Evolutionary conservation across 768 basidiomycete genomes (phyloP).

Genomic region (Xerocomellus chrysenteron): DNA sequence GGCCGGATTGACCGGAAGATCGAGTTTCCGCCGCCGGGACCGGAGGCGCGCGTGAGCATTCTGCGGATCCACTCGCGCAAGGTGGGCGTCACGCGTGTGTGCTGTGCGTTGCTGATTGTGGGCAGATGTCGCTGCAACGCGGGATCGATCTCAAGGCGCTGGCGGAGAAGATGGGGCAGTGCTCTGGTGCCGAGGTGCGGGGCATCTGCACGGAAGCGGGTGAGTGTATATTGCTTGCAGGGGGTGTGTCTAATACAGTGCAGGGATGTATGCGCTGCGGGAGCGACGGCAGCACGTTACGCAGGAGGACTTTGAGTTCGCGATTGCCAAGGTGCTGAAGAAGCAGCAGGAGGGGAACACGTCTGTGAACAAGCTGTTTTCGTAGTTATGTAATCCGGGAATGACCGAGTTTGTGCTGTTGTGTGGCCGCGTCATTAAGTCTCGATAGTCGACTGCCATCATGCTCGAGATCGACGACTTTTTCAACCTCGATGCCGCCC

Average conservation of each 20-base stretch:
- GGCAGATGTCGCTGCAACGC: slow-evolving; percentile 93
- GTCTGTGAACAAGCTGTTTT: slow-evolving; percentile 92
- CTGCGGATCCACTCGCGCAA: slow-evolving; percentile 96
- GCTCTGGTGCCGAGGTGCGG: slow-evolving; percentile 95
- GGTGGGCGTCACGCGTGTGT: slow-evolving; percentile 35
- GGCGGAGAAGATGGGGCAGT: slow-evolving; percentile 99
- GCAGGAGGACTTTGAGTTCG: slow-evolving; percentile 98
- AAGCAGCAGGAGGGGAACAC: slow-evolving; percentile 96
- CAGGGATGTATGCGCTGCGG: slow-evolving; percentile 94
- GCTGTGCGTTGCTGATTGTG: not conserved
- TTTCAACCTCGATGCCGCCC: slow-evolving; percentile 63
- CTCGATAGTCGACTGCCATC: too few relatives aligned
- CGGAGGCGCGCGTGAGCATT: slow-evolving; percentile 96
- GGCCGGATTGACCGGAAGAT: slow-evolving; percentile 98
- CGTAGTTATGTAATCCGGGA: slow-evolving; percentile 29
- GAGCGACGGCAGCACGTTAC: slow-evolving; percentile 97
- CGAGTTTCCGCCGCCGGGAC: slow-evolving; percentile 97
- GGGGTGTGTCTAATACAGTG: not conserved
- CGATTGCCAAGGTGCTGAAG: slow-evolving; percentile 95
- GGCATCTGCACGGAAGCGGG: slow-evolving; percentile 98
- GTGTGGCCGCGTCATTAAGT: too few relatives aligned
- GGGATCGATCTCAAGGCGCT: slow-evolving; percentile 96
- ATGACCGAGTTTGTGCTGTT: not conserved
- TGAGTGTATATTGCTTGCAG: slow-evolving; percentile 27
- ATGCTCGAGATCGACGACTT: slow-evolving; percentile 51